Base-by-base conservation (phyloP, 805 yeast genomes). In the Starmerella lactis-condensi region DNA sequence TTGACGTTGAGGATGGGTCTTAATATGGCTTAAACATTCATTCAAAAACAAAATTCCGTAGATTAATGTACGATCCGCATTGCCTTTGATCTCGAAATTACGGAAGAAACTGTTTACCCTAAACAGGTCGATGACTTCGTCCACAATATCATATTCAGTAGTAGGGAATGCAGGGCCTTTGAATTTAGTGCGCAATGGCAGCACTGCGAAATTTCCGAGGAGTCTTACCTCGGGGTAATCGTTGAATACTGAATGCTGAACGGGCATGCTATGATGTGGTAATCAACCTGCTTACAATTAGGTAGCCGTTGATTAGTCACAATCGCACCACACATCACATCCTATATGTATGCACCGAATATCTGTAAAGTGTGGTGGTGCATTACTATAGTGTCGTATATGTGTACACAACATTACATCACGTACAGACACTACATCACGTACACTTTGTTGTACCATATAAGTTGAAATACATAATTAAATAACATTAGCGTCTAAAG, bases 51-150 rank as follows among this genome's bases (percentile, higher is more conserved):
- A 60, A 33, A 89, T 89, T 14, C 98, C 99, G 53, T 89, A 89
- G 45, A 91, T 83, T 37, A 89, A 61, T 8, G 85, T 67, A 43
- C 99, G 66, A 53, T 89, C 99, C 3, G 94, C 75, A 15, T 92
- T 77, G 9, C 94, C 93, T 53, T 81, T 81, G 59, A 89, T 83
- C 58, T 89, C 98, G 53, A 89, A 89, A 62, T 89, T 89, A 52
- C 78, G 76, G 67, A 89, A 89, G 57, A 89, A 85, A 9, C 94
- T 77, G 55, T 89, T 89, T 45, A 95, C 94, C 43, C 98, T 65
- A 57, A 89, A 89, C 33, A 89, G 63, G 54, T 89, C 96, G 33
- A 89, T 58, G 17, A 72, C 65, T 53, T 89, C 99, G 53, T 89
- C 99, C 35, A 78, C 66, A 35, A 89, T 77, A 56, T 89, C 99